These are phyloP conservation scores for Excoecaria cochinchinensis DNA, from an alignment of 345 rosid genomes.

Conservation along the genomic window DNA sequence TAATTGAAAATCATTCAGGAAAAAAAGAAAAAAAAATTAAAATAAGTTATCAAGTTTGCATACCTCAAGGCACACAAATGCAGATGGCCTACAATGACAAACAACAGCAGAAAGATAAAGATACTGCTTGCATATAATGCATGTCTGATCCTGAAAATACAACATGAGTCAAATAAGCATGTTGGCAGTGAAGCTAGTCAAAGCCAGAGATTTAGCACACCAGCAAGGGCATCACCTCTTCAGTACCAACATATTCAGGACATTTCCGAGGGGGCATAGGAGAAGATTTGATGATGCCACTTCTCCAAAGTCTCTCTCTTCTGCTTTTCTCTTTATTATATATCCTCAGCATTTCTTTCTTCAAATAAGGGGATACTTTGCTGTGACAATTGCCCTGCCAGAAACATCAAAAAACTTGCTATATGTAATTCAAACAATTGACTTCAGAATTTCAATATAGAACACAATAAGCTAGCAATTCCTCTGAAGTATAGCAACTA, in stretches of 20 bases:
- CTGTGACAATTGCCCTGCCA: conserved; percentile 47
- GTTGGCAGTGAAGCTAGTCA: background rate
- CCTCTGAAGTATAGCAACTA: background rate
- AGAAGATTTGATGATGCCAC: conserved; percentile 77
- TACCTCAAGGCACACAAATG: conserved; percentile 92
- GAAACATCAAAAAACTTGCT: conserved; percentile 13
- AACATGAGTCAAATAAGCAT: conserved; percentile 17
- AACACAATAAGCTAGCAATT: background rate
- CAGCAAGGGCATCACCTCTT: conserved; percentile 57
- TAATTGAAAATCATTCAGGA: background rate
- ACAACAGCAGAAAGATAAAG: conserved; percentile 81
- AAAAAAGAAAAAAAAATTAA: background rate
- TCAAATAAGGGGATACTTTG: conserved; percentile 60
- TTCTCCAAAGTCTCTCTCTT: conserved; percentile 85
- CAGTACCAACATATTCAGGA: conserved; percentile 81
- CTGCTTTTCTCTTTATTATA: conserved; percentile 63
- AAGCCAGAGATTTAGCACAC: conserved; percentile 2
- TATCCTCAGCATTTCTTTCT: conserved; percentile 70
- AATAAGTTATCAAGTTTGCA: conserved; percentile 16
- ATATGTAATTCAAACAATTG: conserved; percentile 4
- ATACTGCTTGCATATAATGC: conserved; percentile 87
- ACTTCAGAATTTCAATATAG: background rate
- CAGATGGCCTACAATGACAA: conserved; percentile 78
- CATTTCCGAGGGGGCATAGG: conserved; percentile 60
- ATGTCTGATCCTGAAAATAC: conserved; percentile 71